Base-by-base conservation (phyloP, 805 yeast species). In the Pichia heedii region DNA sequence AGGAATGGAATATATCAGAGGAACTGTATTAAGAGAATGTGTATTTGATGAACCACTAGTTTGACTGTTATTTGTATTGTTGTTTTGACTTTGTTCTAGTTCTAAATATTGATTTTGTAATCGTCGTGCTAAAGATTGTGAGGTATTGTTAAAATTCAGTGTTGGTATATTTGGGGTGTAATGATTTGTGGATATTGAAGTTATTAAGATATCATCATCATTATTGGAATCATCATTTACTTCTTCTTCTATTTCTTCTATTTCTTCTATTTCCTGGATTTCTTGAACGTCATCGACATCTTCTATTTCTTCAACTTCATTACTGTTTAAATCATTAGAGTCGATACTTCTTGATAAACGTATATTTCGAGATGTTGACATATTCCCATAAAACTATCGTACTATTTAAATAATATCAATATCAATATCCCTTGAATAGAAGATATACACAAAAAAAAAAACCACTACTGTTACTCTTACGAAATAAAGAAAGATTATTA, bases 1-100 rank as follows among this genome's bases (percentile, higher is more conserved):
- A 19, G 44, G 45, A 39, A 37, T 41, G 5, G 24, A 30, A 22
- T 46, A 37, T 13, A 29, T 29, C 13, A 29, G 12, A 13, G 32
- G 32, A 22, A 40, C 18, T 8, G 33, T 33, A 19, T 18, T 27
- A n/a, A 29, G n/a, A n/a, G n/a, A n/a, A n/a, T n/a, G n/a, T n/a
- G n/a, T n/a, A n/a, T n/a, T n/a, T n/a, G n/a, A n/a, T n/a, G n/a
- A n/a, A n/a, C n/a, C n/a, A n/a, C n/a, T 29, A 29, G 32, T n/a
- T 29, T 16, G 5, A 10, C 16, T 20, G 13, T 21, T 13, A 18
- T 19, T 13, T 20, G 19, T 20, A 13, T 18, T 15, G 22, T 34
- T 30, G 21, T 4, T 19, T 13, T 10, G 20, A 35, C 15, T 3
- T 32, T 32, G 40, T 5, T 29, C 20, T 18, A 11, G 16, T 10